Evolutionary conservation across 495 filamentous ascomycete species (phyloP).

Genomic region (Aspergillus bertholletiae): DNA sequence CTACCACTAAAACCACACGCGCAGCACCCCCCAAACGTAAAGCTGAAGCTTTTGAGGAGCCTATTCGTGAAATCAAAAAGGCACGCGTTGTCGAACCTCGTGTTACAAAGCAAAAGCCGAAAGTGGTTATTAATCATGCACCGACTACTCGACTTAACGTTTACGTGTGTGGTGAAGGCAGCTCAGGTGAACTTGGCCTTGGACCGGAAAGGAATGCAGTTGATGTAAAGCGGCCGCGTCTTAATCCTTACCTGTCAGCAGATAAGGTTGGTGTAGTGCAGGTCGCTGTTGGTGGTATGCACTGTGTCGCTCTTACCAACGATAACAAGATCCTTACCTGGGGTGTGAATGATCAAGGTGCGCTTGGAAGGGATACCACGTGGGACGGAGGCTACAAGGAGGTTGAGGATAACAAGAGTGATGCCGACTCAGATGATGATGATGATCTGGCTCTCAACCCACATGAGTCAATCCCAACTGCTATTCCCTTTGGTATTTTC

Average conservation of each 20-base stretch:
- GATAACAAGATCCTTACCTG: constrained; percentile 63
- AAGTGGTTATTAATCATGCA: constrained; percentile 41
- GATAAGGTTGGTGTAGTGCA: constrained; percentile 61
- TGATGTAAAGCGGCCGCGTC: constrained; percentile 65
- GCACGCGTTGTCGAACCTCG: constrained; percentile 23
- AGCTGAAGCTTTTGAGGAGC: constrained; percentile 28
- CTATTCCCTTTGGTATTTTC: constrained; percentile 50
- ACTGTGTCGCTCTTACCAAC: constrained; percentile 56
- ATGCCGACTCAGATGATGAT: constrained; percentile 44
- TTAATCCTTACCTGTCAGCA: constrained; percentile 55
- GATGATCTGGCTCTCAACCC: constrained; percentile 60
- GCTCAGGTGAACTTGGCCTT: constrained; percentile 64
- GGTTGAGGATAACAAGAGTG: constrained; percentile 52
- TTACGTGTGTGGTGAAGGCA: constrained; percentile 67
- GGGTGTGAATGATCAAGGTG: constrained; percentile 68
- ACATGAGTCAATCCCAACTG: constrained; percentile 53
- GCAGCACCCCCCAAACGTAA: constrained; percentile 35
- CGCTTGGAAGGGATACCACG: constrained; percentile 57
- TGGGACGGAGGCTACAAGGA: constrained; percentile 65
- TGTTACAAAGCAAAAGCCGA: constrained; percentile 21
- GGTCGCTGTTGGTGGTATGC: constrained; percentile 63
- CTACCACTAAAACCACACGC: constrained; percentile 11
- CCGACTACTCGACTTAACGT: constrained; percentile 54
- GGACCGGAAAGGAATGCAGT: constrained; percentile 57
- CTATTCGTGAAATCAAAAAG: constrained; percentile 26